These are phyloP conservation scores for Vanilla planifolia DNA, from an alignment of 106 monocot species.

Conservation along the genomic window DNA sequence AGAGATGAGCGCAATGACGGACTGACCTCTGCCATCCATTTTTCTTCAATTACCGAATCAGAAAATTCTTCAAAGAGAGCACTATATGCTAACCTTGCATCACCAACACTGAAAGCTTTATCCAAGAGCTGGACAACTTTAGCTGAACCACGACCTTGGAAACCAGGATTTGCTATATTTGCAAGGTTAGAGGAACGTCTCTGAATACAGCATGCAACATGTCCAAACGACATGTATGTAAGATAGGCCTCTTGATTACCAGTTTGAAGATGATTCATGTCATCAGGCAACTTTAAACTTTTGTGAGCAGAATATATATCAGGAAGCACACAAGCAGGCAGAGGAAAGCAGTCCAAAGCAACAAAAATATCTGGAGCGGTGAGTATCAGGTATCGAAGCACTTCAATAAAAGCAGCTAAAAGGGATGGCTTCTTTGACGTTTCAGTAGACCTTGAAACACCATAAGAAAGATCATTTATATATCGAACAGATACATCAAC, in stretches of 20 bases:
- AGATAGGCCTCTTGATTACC: conserved; percentile 39
- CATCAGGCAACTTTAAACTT: conserved; percentile 16
- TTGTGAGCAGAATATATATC: conserved; percentile 21
- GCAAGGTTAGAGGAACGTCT: conserved; percentile 69
- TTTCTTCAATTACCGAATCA: conserved; percentile 56
- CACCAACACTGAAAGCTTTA: conserved; percentile 63
- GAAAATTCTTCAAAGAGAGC: conserved; percentile 78
- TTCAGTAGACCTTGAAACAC: conserved; percentile 11
- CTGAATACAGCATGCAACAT: conserved; percentile 56
- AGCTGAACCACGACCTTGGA: conserved; percentile 68
- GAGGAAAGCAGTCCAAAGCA: conserved; percentile 77
- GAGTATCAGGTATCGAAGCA: conserved; percentile 73
- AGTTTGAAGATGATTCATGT: conserved; percentile 13
- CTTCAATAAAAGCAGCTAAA: conserved; percentile 44
- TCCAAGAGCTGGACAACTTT: conserved; percentile 81
- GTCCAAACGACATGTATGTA: conserved; percentile 65
- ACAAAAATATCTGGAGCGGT: conserved; percentile 83
- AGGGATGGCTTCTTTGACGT: conserved; percentile 36
- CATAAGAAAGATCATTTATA: conserved; percentile 41
- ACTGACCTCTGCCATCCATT: conserved; percentile 88
- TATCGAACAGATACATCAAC: conserved; percentile 61
- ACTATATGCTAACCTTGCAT: conserved; percentile 59
- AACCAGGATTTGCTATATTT: conserved; percentile 59
- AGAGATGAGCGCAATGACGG: conserved; percentile 73
- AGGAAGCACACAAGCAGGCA: conserved; percentile 61